Conservation (phyloP, 106 monocot species). For the Acorus gramineus region DNA sequence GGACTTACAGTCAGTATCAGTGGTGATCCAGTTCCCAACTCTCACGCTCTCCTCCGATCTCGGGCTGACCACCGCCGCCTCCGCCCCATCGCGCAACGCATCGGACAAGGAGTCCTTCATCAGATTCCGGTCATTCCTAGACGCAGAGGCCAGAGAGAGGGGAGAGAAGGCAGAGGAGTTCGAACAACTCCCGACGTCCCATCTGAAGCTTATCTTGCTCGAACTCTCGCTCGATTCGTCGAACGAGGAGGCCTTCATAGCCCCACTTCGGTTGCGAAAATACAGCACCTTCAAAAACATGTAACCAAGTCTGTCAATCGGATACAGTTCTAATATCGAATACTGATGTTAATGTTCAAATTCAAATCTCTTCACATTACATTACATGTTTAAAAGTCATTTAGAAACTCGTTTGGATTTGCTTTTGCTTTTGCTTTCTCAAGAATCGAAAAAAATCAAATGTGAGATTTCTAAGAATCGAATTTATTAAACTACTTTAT, state of each 20-base stretch:
- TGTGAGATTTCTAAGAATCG: too few species aligned
- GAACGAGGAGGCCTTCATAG: background rate
- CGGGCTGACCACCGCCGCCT: background rate
- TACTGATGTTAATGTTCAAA: too few species aligned
- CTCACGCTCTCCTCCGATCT: slow-evolving; percentile 6
- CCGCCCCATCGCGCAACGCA: background rate
- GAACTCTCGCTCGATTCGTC: slow-evolving; percentile 24
- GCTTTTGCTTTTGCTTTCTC: too few species aligned
- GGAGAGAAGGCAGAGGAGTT: slow-evolving; percentile 30
- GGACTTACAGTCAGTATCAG: slow-evolving; percentile 42
- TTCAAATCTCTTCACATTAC: too few species aligned
- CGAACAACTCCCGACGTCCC: slow-evolving; percentile 55
- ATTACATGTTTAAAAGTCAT: too few species aligned
- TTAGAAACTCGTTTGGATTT: too few species aligned
- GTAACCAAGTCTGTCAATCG: too few species aligned
- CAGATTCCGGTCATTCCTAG: background rate
- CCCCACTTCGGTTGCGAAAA: slow-evolving; percentile 10
- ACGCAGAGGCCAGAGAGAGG: background rate
- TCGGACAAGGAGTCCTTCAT: background rate
- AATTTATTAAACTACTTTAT: too few species aligned
- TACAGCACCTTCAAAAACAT: slow-evolving; percentile 12
- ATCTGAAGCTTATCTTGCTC: slow-evolving; percentile 46
- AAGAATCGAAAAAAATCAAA: too few species aligned
- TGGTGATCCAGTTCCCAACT: slow-evolving; percentile 42
- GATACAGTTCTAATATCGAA: too few species aligned